Percentiles rank a stretch among this genome's conserved stretches.
phyloP scores from a whole-genome alignment of 768 basidiomycete genomes.

The Exidia glandulosa region DNA sequence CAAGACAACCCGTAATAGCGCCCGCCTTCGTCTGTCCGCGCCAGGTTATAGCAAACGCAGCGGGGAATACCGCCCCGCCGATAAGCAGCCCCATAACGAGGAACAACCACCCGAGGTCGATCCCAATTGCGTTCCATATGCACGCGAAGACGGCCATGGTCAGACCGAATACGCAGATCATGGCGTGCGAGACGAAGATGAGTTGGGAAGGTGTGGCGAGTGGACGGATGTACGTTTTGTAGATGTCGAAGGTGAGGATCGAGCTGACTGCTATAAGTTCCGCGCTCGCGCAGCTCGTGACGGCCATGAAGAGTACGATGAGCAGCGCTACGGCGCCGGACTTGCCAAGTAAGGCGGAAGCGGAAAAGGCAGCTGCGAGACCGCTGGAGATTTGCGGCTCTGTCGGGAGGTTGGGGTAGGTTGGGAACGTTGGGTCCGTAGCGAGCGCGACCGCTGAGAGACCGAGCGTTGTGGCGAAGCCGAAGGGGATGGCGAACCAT shows the following conservation, averaged over 20 bases:
- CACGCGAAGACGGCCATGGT: constrained; percentile 19
- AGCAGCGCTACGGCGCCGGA: constrained; percentile 33
- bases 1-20: constrained; percentile 15
- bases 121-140: constrained; percentile 15
- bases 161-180: constrained; percentile 15
- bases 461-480: constrained; percentile 34
- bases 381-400: constrained; percentile 26
- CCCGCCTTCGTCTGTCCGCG: constrained; percentile 13
- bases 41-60: constrained; percentile 13
- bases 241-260: constrained; percentile 17
- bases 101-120: constrained; percentile 21
- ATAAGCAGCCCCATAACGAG: constrained; percentile 16
- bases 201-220: constrained; percentile 16
- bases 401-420: constrained; percentile 34
- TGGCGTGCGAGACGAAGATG: constrained; percentile 11
- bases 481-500: constrained; percentile 47
- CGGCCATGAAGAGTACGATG: constrained; percentile 39
- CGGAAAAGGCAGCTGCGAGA: constrained; percentile 36
- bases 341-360: constrained; percentile 34
- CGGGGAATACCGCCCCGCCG: constrained; percentile 15
- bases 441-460: constrained; percentile 28
- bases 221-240: constrained; percentile 28
- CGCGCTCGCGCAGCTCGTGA: constrained; percentile 34
- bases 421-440: constrained; percentile 40
- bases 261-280: constrained; percentile 35